These are phyloP conservation scores for Phlebiopsis gigantea DNA, from an alignment of 768 basidiomycete genomes.

Conservation along the genomic window DNA sequence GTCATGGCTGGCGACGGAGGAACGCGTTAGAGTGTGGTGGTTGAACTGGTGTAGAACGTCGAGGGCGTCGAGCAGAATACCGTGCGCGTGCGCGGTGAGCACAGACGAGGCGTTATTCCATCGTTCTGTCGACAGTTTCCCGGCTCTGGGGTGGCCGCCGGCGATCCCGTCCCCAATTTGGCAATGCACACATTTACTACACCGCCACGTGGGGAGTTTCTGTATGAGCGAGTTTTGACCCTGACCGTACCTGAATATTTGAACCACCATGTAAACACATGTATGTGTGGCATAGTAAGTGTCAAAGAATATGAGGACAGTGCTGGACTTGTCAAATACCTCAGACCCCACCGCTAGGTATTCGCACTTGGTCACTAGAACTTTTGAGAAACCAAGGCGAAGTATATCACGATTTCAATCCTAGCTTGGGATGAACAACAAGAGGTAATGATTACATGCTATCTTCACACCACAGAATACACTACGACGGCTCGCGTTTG, in stretches of 20 bases:
- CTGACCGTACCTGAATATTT: too few species aligned
- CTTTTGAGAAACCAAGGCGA: not conserved
- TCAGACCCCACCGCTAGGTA: too few species aligned
- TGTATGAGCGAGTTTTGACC: too few species aligned
- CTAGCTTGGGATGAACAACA: not conserved
- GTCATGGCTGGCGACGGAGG: not conserved
- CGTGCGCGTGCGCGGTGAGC: not conserved
- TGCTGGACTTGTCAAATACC: too few species aligned
- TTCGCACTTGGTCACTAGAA: not conserved
- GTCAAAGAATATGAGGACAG: too few species aligned
- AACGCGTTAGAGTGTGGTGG: not conserved
- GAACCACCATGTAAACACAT: too few species aligned
- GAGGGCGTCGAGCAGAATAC: not conserved
- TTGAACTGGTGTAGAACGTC: not conserved
- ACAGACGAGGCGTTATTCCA: slow-evolving; percentile 3
- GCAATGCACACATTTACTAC: not conserved
- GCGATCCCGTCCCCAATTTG: not conserved
- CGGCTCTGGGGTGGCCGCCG: not conserved
- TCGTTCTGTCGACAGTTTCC: not conserved
- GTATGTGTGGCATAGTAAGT: too few species aligned
- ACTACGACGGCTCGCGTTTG: not conserved
- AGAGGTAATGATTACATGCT: not conserved
- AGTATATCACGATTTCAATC: not conserved
- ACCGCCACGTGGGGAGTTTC: not conserved
- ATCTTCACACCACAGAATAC: not conserved